Evolutionary conservation across 768 basidiomycete genomes (phyloP).

Genomic region (Boletellus ananas): DNA sequence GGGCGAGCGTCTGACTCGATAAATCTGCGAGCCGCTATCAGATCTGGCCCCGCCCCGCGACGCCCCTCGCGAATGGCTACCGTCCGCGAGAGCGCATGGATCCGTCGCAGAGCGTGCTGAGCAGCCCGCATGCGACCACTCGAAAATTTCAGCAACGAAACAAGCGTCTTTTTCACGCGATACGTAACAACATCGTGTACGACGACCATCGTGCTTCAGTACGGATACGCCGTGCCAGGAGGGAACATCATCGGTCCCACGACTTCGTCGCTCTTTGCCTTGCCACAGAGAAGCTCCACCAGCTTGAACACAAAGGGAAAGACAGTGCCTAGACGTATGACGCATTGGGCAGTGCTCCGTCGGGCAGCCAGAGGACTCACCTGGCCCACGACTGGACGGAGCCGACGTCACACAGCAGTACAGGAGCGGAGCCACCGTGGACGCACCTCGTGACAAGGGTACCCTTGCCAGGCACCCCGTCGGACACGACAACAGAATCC

Average conservation of each 20-base stretch:
- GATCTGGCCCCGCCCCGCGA: slow-evolving; percentile 13
- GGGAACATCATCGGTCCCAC: slow-evolving; percentile 72
- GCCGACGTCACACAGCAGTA: slow-evolving; percentile 1
- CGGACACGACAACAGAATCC: slow-evolving; percentile 66
- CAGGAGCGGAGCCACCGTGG: neutral
- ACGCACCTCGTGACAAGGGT: slow-evolving; percentile 72
- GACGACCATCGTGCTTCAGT: slow-evolving; percentile 1
- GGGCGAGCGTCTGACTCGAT: slow-evolving; percentile 24
- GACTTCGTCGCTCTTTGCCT: slow-evolving; percentile 58
- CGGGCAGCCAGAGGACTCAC: slow-evolving; percentile 31
- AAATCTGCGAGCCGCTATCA: slow-evolving; percentile 17
- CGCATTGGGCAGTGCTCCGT: neutral
- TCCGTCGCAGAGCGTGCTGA: slow-evolving; percentile 24
- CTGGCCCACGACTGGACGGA: slow-evolving; percentile 63
- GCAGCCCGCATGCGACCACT: slow-evolving; percentile 24
- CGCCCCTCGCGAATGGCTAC: slow-evolving; percentile 11
- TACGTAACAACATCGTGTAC: slow-evolving; percentile 9
- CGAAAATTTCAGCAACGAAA: slow-evolving; percentile 9
- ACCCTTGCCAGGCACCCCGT: slow-evolving; percentile 30
- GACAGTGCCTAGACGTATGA: slow-evolving; percentile 49
- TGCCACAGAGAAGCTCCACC: slow-evolving; percentile 65
- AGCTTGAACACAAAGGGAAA: slow-evolving; percentile 79
- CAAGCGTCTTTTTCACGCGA: slow-evolving; percentile 14
- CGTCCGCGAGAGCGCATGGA: slow-evolving; percentile 18
- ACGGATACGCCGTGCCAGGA: slow-evolving; percentile 41